phyloP scores from a whole-genome alignment of 2,329 filamentous ascomycete species.

The Bipolaris oryzae region DNA sequence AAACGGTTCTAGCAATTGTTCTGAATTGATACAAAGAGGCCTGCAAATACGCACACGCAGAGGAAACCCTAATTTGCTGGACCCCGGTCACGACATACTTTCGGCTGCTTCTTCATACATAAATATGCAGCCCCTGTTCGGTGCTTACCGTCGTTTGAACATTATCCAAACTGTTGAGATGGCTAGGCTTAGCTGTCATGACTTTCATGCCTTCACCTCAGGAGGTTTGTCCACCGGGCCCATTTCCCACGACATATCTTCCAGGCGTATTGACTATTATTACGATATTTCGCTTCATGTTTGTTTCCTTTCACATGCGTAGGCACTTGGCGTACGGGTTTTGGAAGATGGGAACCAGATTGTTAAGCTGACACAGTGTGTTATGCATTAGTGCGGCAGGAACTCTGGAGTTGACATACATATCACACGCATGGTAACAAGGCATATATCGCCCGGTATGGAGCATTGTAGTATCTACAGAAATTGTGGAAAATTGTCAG shows the following conservation, averaged over 20 bases:
- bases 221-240: neutral
- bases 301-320: neutral
- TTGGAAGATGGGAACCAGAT: slow-evolving; percentile 1
- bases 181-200: neutral
- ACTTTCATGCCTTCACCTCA: neutral
- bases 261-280: neutral
- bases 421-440: neutral
- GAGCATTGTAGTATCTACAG: slow-evolving; percentile 1
- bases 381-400: slow-evolving; percentile 3
- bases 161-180: neutral
- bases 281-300: neutral
- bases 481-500: slow-evolving; percentile 7
- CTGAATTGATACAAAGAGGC: slow-evolving; percentile 22
- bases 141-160: slow-evolving; percentile 1
- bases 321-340: neutral
- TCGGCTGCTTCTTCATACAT: neutral
- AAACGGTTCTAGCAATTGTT: slow-evolving; percentile 20
- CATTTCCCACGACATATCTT: neutral
- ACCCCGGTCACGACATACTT: neutral
- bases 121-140: neutral
- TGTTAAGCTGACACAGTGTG: slow-evolving; percentile 7
- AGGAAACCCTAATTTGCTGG: slow-evolving; percentile 1
- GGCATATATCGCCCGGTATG: neutral
- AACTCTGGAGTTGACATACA: slow-evolving; percentile 6
- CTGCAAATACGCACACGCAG: neutral